Percentiles rank a stretch among this genome's conserved stretches.
phyloP scores from a whole-genome alignment of 1,284 basidiomycete genomes.

The Testicularia cyperi region DNA sequence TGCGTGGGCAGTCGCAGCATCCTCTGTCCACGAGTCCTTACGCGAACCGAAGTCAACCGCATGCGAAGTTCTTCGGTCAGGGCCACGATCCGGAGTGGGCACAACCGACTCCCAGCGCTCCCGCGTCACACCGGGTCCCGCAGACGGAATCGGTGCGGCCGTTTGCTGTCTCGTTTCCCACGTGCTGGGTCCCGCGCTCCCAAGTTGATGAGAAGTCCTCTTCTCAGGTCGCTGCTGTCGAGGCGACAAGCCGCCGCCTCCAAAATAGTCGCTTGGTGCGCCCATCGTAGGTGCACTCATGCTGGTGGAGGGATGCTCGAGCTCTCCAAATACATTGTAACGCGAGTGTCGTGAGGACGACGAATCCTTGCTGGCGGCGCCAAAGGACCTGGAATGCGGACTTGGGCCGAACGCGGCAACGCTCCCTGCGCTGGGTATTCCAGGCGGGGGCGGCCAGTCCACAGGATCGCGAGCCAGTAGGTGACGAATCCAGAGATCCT shows the following conservation, averaged over 20 bases:
- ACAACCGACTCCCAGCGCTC: neutral
- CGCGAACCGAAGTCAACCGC: neutral
- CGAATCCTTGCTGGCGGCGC: constrained; percentile 1
- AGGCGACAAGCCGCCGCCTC: constrained; percentile 11
- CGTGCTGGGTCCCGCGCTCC: constrained; percentile 1
- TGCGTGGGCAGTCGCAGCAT: neutral
- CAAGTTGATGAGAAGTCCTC: constrained; percentile 4
- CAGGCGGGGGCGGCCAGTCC: constrained; percentile 9
- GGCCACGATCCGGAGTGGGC: neutral
- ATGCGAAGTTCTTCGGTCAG: constrained; percentile 14
- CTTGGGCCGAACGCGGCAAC: too few species aligned
- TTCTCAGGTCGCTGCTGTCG: constrained; percentile 10
- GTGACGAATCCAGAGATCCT: constrained; percentile 34
- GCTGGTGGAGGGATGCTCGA: neutral
- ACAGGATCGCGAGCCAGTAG: constrained; percentile 20
- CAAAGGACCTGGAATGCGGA: neutral
- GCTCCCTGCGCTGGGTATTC: too few species aligned
- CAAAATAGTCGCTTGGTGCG: constrained; percentile 6
- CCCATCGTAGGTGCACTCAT: too few species aligned
- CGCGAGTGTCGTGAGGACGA: constrained; percentile 3
- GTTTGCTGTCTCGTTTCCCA: constrained; percentile 7
- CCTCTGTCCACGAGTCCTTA: neutral
- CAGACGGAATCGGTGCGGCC: neutral
- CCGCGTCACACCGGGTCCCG: constrained; percentile 1
- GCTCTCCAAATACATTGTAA: neutral